Evolutionary conservation across 2,329 filamentous ascomycete species (phyloP), one percentile per base, ranked within the genome.

Genomic region (Aureobasidium sp.): DNA sequence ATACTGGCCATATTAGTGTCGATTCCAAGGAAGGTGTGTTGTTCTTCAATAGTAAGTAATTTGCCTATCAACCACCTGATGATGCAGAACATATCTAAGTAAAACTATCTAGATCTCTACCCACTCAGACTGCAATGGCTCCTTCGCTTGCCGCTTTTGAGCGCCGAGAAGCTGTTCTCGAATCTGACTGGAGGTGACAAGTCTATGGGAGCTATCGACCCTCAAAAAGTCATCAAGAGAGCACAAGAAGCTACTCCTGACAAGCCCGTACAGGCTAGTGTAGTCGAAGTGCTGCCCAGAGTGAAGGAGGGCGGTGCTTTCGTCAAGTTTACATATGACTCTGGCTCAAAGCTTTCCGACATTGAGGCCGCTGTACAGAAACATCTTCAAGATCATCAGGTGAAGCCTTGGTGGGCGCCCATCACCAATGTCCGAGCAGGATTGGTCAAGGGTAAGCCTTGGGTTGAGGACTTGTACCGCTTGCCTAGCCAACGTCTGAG

Each of bases 231-330:
- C 20, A 76, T 85, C 15, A 74, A 82, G 50, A 82, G 70, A 41
- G 71, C 70, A 23, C 65, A 66, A 12, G 57, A 67, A 70, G 62
- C 64, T 34, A 47, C 55, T 39, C 37, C 53, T 39, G 47, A 69
- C 65, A 26, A 66, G 67, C 34, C 32, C 10, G 66, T 65, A 2
- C 65, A 69, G 10, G 68, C 96, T 52, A 85, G 87, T 63, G 84
- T 96, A 51, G 89, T 86, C 3, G 88, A 96, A 69, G 87, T 97
- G 17, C 74, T 97, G 20, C 91, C 92, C 0, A 83, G 91, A 3
- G 79, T 95, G 32, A 92, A 95, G 69, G 94, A 99, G 71, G 94
- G 94, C 17, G 94, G 94, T 13, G 91, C 90, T 0, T 97, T 95
- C 72, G 87, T 97, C 73, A 97, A 95, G 73, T 91, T 95, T 71